A percentile compares a stretch with the other conserved stretches of the same genome.
phyloP scores from a whole-genome alignment of 169 alveolate genomes.

The Cyclospora cayetanensis region DNA sequence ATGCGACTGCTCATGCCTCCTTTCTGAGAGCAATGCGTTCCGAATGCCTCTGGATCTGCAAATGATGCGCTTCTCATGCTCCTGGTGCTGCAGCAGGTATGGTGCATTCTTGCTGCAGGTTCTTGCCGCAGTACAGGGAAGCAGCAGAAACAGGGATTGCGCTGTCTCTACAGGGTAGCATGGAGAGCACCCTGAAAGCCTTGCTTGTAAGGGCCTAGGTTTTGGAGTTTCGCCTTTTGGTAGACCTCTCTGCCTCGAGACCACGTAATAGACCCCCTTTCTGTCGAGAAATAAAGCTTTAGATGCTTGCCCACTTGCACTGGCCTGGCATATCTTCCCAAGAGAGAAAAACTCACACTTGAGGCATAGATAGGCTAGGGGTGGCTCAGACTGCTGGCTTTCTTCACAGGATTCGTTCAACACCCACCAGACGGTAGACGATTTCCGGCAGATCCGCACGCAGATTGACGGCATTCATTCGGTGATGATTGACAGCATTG shows the following conservation, averaged over 20 bases:
- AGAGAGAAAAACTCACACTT: no score
- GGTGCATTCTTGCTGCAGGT: slow-evolving; percentile 10
- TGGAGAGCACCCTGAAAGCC: slow-evolving; percentile 9
- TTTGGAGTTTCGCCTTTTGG: no score
- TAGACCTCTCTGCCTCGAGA: no score
- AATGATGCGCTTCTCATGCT: not conserved
- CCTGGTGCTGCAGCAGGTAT: slow-evolving; percentile 15
- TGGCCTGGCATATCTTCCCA: no score
- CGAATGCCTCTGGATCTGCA: not conserved
- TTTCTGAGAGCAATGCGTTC: not conserved
- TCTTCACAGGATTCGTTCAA: slow-evolving; percentile 54
- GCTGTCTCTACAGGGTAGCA: slow-evolving; percentile 33
- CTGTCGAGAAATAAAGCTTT: no score
- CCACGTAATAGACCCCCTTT: no score
- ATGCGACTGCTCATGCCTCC: not conserved
- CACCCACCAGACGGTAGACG: slow-evolving; percentile 50
- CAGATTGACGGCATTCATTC: slow-evolving; percentile 67
- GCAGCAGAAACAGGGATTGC: slow-evolving; percentile 38
- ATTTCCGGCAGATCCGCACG: slow-evolving; percentile 52
- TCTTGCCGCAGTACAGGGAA: not conserved
- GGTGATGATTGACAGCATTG: slow-evolving; percentile 64
- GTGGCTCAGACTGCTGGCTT: no score
- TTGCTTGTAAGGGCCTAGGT: slow-evolving; percentile 18
- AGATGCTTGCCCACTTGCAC: no score
- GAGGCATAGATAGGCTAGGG: no score